These are phyloP conservation scores for Eucalyptus microcorys DNA, from an alignment of 345 rosid species.

Conservation along the genomic window DNA sequence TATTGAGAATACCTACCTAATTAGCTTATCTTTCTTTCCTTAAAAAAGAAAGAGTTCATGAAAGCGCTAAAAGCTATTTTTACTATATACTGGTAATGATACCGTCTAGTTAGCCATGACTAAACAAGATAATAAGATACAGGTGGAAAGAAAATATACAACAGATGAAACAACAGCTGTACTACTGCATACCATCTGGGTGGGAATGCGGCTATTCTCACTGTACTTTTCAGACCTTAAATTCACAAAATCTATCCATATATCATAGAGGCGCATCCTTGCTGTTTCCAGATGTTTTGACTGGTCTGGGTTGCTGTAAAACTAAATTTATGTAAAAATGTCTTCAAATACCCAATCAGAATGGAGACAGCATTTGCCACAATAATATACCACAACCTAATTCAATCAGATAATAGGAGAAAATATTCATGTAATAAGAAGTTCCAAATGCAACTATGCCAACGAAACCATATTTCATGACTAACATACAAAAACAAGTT, in stretches of 20 bases:
- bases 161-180: not conserved
- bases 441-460: not conserved
- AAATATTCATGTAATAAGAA: not conserved
- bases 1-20: not conserved
- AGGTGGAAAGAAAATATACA: not conserved
- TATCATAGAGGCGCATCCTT: conserved; percentile 67
- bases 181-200: conserved; percentile 38
- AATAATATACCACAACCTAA: not conserved
- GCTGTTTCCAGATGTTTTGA: conserved; percentile 97
- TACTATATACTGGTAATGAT: not conserved
- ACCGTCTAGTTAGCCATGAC: not conserved
- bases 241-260: conserved; percentile 96
- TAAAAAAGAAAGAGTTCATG: not conserved
- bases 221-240: conserved; percentile 84
- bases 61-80: not conserved
- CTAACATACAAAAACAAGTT: not conserved
- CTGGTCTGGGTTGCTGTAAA: conserved; percentile 88
- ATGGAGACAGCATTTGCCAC: not conserved
- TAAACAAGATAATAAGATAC: not conserved
- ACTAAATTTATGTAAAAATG: not conserved
- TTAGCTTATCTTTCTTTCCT: not conserved
- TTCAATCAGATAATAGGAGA: not conserved
- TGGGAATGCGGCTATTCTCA: conserved; percentile 85
- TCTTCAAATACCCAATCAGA: not conserved
- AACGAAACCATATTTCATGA: not conserved